Base-by-base conservation (phyloP, 768 basidiomycete species). In the Tulasnella sp. region DNA sequence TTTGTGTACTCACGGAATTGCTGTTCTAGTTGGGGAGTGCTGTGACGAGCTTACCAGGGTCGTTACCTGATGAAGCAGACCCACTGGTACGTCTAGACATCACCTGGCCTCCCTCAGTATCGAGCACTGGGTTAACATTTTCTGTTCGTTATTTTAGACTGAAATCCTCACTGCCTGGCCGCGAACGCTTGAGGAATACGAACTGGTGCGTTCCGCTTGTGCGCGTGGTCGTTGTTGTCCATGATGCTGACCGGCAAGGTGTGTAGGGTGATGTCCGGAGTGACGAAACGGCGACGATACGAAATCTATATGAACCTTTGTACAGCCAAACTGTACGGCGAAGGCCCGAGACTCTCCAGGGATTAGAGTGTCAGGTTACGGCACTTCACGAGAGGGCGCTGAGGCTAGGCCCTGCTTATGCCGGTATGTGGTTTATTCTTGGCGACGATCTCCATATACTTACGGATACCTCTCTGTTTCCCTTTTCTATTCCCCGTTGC, bases 111-210 rank as follows among this genome's bases (percentile, higher is more conserved):
- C 29, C 40, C 16, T 40, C 16, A 40, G 44, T 6, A 2, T 2
- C 67, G 29, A 39, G 4, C 2, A 68, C 67, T 32, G n/a, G n/a
- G n/a, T n/a, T n/a, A n/a, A n/a, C n/a, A 68, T 17, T 42, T 3
- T 64, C 59, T 6, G 5, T 6, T 35, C 29, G 35, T 62, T 66
- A 1, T 62, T 22, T 7, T 64, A 71, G 70, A 71, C 70, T 9
- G 70, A 71, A 22, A 71, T 71, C 34, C 70, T 62, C 37, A 74
- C 74, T 36, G 73, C 67, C 29, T 74, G 73, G 73, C 74, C 74
- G 16, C 35, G 74, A 68, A 74, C 73, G n/a, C 35, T 74, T n/a
- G 73, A 74, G 14, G 74, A 74, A 35, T 74, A 74, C 36, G 40
- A 74, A 34, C 44, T 22, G 44, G 74, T 74, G 62, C 5, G 70